A percentile compares a stretch with the other conserved stretches of the same genome.
Conservation (phyloP, 73 alveolate species). For the Uronychia setigera region DNA sequence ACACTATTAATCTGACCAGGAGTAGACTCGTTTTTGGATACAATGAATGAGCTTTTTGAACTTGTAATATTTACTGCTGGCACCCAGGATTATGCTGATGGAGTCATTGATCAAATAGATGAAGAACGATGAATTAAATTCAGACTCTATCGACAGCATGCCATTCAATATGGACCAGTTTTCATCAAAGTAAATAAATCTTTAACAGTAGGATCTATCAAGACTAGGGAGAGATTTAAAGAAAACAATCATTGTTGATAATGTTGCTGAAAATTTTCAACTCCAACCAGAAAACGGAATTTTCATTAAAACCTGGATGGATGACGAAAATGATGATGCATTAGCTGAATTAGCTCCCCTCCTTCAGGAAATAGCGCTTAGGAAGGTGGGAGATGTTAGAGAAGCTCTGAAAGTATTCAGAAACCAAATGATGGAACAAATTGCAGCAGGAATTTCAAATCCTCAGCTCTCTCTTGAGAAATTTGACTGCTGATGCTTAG, state of each 20-base stretch:
- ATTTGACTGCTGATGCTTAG: background rate
- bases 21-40: conserved; percentile 85
- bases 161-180: conserved; percentile 64
- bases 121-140: conserved; percentile 65
- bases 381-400: conserved; percentile 77
- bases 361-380: conserved; percentile 69
- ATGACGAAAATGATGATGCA: conserved; percentile 76
- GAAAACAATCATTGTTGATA: conserved; percentile 74
- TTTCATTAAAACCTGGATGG: conserved; percentile 80
- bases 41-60: conserved; percentile 84
- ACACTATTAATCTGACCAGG: conserved; percentile 86
- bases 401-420: conserved; percentile 79
- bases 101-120: conserved; percentile 89
- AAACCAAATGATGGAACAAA: conserved; percentile 73
- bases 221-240: conserved; percentile 80
- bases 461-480: conserved; percentile 43
- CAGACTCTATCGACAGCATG: conserved; percentile 88
- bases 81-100: conserved; percentile 92
- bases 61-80: conserved; percentile 96
- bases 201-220: conserved; percentile 62
- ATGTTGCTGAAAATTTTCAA: conserved; percentile 80
- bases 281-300: conserved; percentile 85
- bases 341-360: conserved; percentile 75
- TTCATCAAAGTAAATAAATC: conserved; percentile 33
- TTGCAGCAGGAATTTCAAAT: conserved; percentile 66